Evolutionary conservation across 371 early-diverging fungal species (phyloP).

Genomic region (Chytridium lagenaria): DNA sequence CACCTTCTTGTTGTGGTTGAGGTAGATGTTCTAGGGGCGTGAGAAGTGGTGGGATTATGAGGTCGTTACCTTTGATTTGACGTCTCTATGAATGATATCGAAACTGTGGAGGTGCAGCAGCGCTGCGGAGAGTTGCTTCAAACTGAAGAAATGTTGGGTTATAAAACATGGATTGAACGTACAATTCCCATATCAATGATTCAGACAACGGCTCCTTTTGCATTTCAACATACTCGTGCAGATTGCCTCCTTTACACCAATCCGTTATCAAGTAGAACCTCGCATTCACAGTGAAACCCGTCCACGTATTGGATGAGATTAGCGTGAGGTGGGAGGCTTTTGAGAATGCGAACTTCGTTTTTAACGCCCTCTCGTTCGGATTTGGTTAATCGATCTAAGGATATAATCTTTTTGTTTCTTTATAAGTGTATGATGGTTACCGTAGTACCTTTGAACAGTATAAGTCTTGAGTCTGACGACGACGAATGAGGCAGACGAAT

Average conservation of each 20-base stretch:
- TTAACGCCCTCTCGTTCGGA: slow-evolving; percentile 19
- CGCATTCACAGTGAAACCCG: not conserved
- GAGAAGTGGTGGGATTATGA: not conserved
- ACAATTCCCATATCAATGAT: not conserved
- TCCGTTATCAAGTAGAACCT: slow-evolving; percentile 19
- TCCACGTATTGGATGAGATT: slow-evolving; percentile 23
- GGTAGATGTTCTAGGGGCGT: slow-evolving; percentile 25
- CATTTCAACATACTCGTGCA: slow-evolving; percentile 4
- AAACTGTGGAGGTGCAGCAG: slow-evolving; percentile 18
- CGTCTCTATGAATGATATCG: slow-evolving; percentile 26
- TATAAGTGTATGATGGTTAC: not conserved
- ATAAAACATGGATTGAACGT: not conserved
- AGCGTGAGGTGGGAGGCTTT: slow-evolving; percentile 12
- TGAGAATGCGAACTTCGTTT: slow-evolving; percentile 9
- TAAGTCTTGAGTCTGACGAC: not conserved
- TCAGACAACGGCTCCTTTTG: not conserved
- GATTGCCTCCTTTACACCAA: slow-evolving; percentile 30
- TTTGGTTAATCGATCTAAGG: not conserved
- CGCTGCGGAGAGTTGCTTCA: slow-evolving; percentile 20
- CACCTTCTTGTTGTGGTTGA: slow-evolving; percentile 23
- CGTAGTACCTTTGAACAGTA: not conserved
- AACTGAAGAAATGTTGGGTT: not conserved
- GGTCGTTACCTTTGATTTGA: slow-evolving; percentile 12
- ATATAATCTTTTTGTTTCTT: not conserved
- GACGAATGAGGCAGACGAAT: not conserved